These are phyloP conservation scores for Dictyostelium gargantuum DNA, from an alignment of 208 protist genomes.

Conservation along the genomic window DNA sequence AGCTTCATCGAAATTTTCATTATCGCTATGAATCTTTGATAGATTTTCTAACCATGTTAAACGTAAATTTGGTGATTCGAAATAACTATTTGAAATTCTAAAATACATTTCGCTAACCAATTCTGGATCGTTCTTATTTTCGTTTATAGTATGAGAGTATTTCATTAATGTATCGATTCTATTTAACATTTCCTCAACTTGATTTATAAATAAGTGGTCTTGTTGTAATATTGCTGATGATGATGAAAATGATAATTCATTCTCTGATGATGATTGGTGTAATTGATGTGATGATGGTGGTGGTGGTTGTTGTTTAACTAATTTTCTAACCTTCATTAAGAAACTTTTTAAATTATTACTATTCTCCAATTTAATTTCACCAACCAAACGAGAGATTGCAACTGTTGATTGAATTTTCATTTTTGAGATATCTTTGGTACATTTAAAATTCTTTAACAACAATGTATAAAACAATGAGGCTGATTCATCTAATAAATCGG, in stretches of 20 bases:
- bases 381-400: conserved; percentile 63
- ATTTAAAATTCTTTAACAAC: conserved; percentile 34
- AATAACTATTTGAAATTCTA: conserved; percentile 75
- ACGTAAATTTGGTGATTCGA: conserved; percentile 78
- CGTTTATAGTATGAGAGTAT: conserved; percentile 46
- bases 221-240: too few relatives aligned
- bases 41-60: conserved; percentile 81
- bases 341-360: conserved; percentile 9
- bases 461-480: conserved; percentile 13
- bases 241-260: too few relatives aligned
- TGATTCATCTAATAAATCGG: not conserved
- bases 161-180: conserved; percentile 53
- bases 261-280: too few relatives aligned
- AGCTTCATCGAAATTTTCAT: conserved; percentile 40
- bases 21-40: conserved; percentile 69
- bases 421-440: conserved; percentile 35
- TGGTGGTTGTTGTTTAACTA: not conserved
- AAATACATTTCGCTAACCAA: conserved; percentile 79
- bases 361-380: conserved; percentile 58
- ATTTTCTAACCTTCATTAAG: not conserved
- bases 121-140: conserved; percentile 77
- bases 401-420: conserved; percentile 69
- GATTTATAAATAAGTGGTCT: not conserved
- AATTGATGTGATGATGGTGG: too few relatives aligned
- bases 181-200: conserved; percentile 56